Evolutionary conservation across 129 eudicot genomes (phyloP).

Genomic region (Ambrosia trifida): DNA sequence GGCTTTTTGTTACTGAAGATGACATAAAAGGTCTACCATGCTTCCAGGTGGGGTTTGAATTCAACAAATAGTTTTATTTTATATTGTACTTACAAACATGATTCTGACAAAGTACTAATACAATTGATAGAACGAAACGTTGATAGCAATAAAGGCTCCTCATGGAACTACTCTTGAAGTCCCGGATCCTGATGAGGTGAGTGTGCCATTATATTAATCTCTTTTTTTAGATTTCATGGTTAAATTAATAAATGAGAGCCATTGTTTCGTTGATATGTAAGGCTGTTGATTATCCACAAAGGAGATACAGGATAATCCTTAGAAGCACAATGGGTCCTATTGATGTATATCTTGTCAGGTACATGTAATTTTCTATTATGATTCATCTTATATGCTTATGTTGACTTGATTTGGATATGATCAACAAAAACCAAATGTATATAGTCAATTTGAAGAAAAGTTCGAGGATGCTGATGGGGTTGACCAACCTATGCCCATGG

Average conservation of each 20-base stretch:
- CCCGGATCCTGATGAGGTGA: conserved; percentile 99
- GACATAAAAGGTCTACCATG: conserved; percentile 88
- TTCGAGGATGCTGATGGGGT: conserved; percentile 73
- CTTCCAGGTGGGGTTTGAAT: conserved; percentile 61
- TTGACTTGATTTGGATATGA: not conserved
- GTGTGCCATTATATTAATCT: conserved; percentile 3
- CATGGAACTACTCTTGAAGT: conserved; percentile 99
- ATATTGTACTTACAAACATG: no score
- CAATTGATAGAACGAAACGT: conserved; percentile 83
- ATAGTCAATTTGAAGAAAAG: conserved; percentile 96
- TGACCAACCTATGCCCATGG: conserved; percentile 43
- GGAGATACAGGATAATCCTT: conserved; percentile 95
- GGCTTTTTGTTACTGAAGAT: conserved; percentile 98
- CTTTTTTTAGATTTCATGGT: conserved; percentile 4
- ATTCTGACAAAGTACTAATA: no score
- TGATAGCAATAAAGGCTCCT: conserved; percentile 97
- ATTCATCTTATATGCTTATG: not conserved
- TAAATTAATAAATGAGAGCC: conserved; percentile 19
- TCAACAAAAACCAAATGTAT: not conserved
- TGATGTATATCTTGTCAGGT: conserved; percentile 99
- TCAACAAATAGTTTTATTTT: not conserved
- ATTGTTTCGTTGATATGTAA: conserved; percentile 25
- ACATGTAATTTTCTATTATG: not conserved
- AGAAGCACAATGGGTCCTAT: conserved; percentile 99
- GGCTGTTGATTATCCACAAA: conserved; percentile 90